A percentile compares a stretch with the other conserved stretches of the same genome.
These are phyloP conservation scores for Amphirosellinia nigrospora DNA, from an alignment of 495 filamentous ascomycete genomes.

Conservation along the genomic window DNA sequence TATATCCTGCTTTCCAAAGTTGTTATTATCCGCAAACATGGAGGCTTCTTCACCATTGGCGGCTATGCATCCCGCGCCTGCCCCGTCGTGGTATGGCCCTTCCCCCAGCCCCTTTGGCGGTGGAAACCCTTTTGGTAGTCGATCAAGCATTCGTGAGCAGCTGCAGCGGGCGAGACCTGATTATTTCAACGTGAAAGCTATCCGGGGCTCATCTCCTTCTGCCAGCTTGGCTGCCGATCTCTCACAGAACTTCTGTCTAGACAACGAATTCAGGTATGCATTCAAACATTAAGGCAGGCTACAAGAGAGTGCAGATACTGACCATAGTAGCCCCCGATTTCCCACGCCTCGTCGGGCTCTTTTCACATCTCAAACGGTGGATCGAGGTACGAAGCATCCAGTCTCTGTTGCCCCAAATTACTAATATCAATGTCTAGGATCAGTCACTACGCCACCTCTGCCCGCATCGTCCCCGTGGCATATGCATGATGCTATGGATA, in stretches of 20 bases:
- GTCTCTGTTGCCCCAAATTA: constrained; percentile 23
- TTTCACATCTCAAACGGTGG: constrained; percentile 79
- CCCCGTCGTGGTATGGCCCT: constrained; percentile 57
- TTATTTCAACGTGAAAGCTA: constrained; percentile 77
- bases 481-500: constrained; percentile 86
- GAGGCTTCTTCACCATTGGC: constrained; percentile 93
- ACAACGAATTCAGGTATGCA: constrained; percentile 79
- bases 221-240: constrained; percentile 89
- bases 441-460: constrained; percentile 81
- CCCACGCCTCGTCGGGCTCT: constrained; percentile 91
- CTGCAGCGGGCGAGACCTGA: constrained; percentile 58
- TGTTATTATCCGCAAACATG: constrained; percentile 58
- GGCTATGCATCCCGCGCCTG: constrained; percentile 84
- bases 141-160: constrained; percentile 66
- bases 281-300: constrained; percentile 14
- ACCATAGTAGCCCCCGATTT: constrained; percentile 75
- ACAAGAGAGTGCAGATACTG: constrained; percentile 6
- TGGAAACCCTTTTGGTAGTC: constrained; percentile 61
- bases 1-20: constrained; percentile 24
- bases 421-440: constrained; percentile 53
- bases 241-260: constrained; percentile 93
- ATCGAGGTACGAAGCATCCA: constrained; percentile 16
- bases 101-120: constrained; percentile 62
- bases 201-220: constrained; percentile 87
- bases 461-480: constrained; percentile 77